Base-by-base conservation (phyloP, 1,284 basidiomycete genomes). In the Boletus hoseneyae region DNA sequence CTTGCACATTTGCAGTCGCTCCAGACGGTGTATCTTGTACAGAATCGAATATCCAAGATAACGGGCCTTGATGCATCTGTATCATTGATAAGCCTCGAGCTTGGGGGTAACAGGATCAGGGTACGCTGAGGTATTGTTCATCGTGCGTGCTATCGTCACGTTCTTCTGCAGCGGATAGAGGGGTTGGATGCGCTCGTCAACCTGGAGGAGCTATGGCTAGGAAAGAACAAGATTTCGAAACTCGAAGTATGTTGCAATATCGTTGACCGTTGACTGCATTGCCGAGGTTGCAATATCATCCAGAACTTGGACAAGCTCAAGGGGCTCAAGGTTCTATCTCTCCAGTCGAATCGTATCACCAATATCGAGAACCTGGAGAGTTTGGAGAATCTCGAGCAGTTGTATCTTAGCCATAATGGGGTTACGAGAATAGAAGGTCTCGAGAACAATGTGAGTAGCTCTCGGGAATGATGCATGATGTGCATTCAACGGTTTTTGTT, bases 321-420 rank as follows among this genome's bases (percentile, higher is more conserved):
- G 52, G 81, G 80, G 44, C 77, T 97, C 21, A 85, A 79, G 61
- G 91, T 95, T 42, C 71, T 97, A 18, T 92, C 90, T 0, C 78
- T 97, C 38, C 94, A 97, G 66, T 95, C 92, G 3, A 99, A 99
- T 64, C 83, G 97, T 27, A 90, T 99, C 51, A 94, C 89, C 4
- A 87, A 86, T 66, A 72, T 99, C 4, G 90, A 96, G 69, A 83
- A 83, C 3, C 72, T 97, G 6, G 87, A 91, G 37, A 73, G 71
- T 9, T 71, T 95, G 6, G 76, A 76, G 44, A 80, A 77, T 49
- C 77, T 99, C 15, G 91, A 97, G 62, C 92, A 99, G 69, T 71
- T 99, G 4, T 98, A 98, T 69, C 75, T 99, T 40, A 93, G 90
- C 45, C 95, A 99, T 65, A 99, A 98, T 58, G 97, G 96, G 0